These are phyloP conservation scores for Babesia ovis DNA, from an alignment of 169 alveolate species.

Conservation along the genomic window DNA sequence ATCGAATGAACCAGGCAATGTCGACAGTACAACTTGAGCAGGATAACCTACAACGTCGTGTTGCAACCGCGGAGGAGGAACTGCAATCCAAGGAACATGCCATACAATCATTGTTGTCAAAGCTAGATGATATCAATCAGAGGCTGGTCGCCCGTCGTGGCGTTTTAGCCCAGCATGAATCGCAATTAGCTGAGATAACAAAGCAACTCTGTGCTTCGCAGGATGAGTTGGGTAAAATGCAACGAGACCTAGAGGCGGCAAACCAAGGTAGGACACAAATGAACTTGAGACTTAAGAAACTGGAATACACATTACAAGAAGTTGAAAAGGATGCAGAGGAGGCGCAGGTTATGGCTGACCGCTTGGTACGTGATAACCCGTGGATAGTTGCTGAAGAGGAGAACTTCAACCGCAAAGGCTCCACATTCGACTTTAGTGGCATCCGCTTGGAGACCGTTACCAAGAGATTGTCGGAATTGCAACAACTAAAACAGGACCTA, in stretches of 20 bases:
- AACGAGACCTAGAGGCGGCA: slow-evolving; percentile 69
- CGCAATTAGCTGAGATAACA: slow-evolving; percentile 57
- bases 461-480: slow-evolving; percentile 78
- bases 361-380: slow-evolving; percentile 61
- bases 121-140: slow-evolving; percentile 46
- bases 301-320: slow-evolving; percentile 69
- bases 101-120: slow-evolving; percentile 45
- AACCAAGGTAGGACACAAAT: slow-evolving; percentile 67
- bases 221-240: slow-evolving; percentile 60
- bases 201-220: slow-evolving; percentile 51
- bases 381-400: slow-evolving; percentile 72
- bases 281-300: slow-evolving; percentile 65
- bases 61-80: slow-evolving; percentile 67
- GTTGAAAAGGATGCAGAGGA: slow-evolving; percentile 59
- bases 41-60: slow-evolving; percentile 62
- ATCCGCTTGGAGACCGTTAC: slow-evolving; percentile 70
- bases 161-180: slow-evolving; percentile 47
- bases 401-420: slow-evolving; percentile 68
- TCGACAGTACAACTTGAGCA: slow-evolving; percentile 62
- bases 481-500: slow-evolving; percentile 80
- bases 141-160: slow-evolving; percentile 32
- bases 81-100: slow-evolving; percentile 55
- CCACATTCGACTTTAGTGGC: slow-evolving; percentile 72
- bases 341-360: slow-evolving; percentile 40
- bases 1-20: slow-evolving; percentile 62